Percentiles rank a stretch among this genome's conserved stretches.
phyloP scores from a whole-genome alignment of 78 protist genomes.

The Emiliania huxleyi region DNA sequence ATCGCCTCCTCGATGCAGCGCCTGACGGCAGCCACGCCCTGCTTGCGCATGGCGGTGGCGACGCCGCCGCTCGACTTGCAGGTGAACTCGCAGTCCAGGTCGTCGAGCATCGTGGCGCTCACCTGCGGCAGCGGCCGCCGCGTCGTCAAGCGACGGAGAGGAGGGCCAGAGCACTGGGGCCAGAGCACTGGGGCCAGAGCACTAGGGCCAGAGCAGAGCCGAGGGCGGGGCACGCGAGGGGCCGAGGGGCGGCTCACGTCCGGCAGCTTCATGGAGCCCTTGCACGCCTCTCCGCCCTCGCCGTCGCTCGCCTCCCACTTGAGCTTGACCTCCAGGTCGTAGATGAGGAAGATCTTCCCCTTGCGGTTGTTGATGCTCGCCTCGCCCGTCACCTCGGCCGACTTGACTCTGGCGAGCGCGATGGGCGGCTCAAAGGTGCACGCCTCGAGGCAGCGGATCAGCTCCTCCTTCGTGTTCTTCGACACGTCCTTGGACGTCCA shows the following conservation, averaged over 20 bases:
- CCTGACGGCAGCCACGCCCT: neutral
- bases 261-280: neutral
- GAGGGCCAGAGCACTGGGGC: too few species aligned
- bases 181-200: too few species aligned
- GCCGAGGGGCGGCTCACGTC: too few species aligned
- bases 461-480: neutral
- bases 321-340: constrained; percentile 11
- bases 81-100: neutral
- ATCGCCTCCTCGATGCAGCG: neutral
- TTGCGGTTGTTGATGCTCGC: neutral
- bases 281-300: neutral
- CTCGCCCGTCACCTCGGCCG: neutral
- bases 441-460: neutral
- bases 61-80: neutral
- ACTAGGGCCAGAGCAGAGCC: too few species aligned
- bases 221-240: too few species aligned
- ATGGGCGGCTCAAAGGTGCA: neutral
- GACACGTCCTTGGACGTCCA: constrained; percentile 11
- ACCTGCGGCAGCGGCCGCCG: too few species aligned
- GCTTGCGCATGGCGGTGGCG: constrained; percentile 9
- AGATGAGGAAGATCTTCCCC: neutral
- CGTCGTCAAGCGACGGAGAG: too few species aligned
- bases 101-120: neutral
- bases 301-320: neutral
- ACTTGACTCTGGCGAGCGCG: too few species aligned